Conservation (phyloP, 192 early-diverging fungal genomes). For the Funneliformis geosporum region DNA sequence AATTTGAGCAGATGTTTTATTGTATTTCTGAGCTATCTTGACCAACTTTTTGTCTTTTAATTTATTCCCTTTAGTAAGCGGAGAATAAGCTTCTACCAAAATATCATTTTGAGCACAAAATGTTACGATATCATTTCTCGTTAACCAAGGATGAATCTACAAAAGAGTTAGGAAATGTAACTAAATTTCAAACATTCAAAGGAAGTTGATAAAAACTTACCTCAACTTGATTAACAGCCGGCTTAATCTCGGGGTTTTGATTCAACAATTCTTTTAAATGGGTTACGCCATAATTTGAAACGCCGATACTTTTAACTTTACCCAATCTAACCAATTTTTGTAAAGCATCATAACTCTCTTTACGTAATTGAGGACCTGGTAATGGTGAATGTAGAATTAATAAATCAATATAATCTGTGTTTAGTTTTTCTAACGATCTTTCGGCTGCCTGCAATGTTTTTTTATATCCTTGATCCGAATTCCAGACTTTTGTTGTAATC, state of each 20-base stretch:
- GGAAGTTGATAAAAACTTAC: slow-evolving; percentile 11
- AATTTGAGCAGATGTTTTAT: slow-evolving; percentile 58
- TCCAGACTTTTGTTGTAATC: slow-evolving; percentile 64
- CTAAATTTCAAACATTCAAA: not conserved
- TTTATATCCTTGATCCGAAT: slow-evolving; percentile 53
- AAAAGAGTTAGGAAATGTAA: not conserved
- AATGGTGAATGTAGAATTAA: slow-evolving; percentile 62
- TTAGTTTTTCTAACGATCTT: slow-evolving; percentile 52
- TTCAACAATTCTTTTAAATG: slow-evolving; percentile 54
- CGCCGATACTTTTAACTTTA: slow-evolving; percentile 58
- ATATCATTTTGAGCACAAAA: slow-evolving; percentile 53
- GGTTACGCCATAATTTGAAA: slow-evolving; percentile 56
- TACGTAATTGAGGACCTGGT: slow-evolving; percentile 48
- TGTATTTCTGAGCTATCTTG: slow-evolving; percentile 51
- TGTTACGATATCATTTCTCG: slow-evolving; percentile 44
- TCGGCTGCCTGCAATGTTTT: slow-evolving; percentile 53
- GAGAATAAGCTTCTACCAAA: slow-evolving; percentile 58
- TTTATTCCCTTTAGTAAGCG: slow-evolving; percentile 52
- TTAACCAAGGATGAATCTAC: slow-evolving; percentile 50
- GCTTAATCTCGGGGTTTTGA: slow-evolving; percentile 43
- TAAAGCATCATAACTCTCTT: slow-evolving; percentile 53
- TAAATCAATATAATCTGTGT: slow-evolving; percentile 61
- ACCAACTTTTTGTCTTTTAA: slow-evolving; percentile 51
- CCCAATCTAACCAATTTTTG: slow-evolving; percentile 50
- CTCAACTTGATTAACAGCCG: slow-evolving; percentile 61